Percentiles rank a stretch among this genome's conserved stretches.
Conservation (phyloP, 2,329 filamentous ascomycete species). For the Hypocrella siamensis region DNA sequence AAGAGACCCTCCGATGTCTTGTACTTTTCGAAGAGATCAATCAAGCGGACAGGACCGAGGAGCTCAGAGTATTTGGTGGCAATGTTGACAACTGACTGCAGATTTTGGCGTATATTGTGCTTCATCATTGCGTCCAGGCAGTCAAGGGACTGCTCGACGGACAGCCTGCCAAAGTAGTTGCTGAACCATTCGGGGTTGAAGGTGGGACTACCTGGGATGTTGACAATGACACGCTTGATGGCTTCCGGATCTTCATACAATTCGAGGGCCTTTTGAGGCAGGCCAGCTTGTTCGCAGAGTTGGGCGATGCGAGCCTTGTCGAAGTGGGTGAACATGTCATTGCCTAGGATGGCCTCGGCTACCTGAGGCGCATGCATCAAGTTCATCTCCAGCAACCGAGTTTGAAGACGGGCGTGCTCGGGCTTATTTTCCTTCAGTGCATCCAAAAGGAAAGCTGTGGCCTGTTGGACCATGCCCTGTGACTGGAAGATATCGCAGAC, state of each 20-base stretch:
- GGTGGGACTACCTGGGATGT: slow-evolving; percentile 68
- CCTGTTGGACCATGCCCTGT: slow-evolving; percentile 94
- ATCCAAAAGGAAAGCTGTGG: slow-evolving; percentile 94
- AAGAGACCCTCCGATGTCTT: slow-evolving; percentile 93
- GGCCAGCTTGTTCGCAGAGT: slow-evolving; percentile 83
- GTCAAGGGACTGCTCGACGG: slow-evolving; percentile 86
- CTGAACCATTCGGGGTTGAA: slow-evolving; percentile 84
- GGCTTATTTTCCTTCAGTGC: slow-evolving; percentile 88
- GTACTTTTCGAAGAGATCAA: slow-evolving; percentile 94
- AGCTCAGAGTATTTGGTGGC: slow-evolving; percentile 97
- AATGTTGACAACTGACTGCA: slow-evolving; percentile 87
- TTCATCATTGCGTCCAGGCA: slow-evolving; percentile 95
- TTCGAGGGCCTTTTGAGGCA: slow-evolving; percentile 77
- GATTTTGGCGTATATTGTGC: slow-evolving; percentile 89
- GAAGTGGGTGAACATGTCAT: slow-evolving; percentile 97
- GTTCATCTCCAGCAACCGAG: slow-evolving; percentile 94
- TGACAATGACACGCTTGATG: slow-evolving; percentile 80
- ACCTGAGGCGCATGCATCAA: slow-evolving; percentile 92
- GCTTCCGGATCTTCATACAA: slow-evolving; percentile 82
- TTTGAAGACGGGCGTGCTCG: slow-evolving; percentile 87
- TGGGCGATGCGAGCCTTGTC: slow-evolving; percentile 79
- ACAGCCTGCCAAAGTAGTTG: slow-evolving; percentile 84
- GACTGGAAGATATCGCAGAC: slow-evolving; percentile 97
- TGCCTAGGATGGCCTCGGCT: slow-evolving; percentile 91
- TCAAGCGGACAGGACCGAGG: slow-evolving; percentile 70